A percentile compares a stretch with the other conserved stretches of the same genome.
Conservation (phyloP, 331 rosid genomes). For the Rhamnella rubrinervis region DNA sequence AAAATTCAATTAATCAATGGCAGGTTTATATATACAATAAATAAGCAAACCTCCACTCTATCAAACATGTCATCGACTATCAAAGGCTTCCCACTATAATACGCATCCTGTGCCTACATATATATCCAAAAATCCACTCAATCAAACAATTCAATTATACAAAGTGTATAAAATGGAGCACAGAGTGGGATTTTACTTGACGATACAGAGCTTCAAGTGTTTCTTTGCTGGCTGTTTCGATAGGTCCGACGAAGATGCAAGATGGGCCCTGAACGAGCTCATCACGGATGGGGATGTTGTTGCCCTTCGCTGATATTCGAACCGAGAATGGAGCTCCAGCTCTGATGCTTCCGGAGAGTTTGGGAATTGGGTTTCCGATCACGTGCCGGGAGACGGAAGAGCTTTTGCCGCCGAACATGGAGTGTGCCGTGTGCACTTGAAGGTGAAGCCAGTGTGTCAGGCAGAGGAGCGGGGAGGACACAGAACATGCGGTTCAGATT, state of each 20-base stretch:
- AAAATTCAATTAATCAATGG: not conserved
- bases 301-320: constrained; percentile 45
- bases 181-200: constrained; percentile 38
- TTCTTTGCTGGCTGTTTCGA: constrained; percentile 78
- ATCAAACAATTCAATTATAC: not conserved
- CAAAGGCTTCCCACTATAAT: constrained; percentile 79
- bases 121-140: not conserved
- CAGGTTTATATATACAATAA: not conserved
- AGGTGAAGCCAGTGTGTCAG: not conserved
- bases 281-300: constrained; percentile 36
- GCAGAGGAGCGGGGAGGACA: not conserved
- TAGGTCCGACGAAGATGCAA: constrained; percentile 79
- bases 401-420: constrained; percentile 62
- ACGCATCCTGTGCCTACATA: constrained; percentile 73
- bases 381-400: constrained; percentile 41
- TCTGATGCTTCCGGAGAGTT: constrained; percentile 38
- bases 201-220: constrained; percentile 81
- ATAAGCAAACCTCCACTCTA: constrained; percentile 66
- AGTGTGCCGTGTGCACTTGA: constrained; percentile 1
- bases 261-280: constrained; percentile 57
- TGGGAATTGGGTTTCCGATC: constrained; percentile 33
- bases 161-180: not conserved
- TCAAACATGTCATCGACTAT: constrained; percentile 94
- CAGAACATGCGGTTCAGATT: constrained; percentile 22
- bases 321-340: constrained; percentile 31